Evolutionary conservation across 2,329 filamentous ascomycete species (phyloP).

Genomic region (Sporothrix phasma): DNA sequence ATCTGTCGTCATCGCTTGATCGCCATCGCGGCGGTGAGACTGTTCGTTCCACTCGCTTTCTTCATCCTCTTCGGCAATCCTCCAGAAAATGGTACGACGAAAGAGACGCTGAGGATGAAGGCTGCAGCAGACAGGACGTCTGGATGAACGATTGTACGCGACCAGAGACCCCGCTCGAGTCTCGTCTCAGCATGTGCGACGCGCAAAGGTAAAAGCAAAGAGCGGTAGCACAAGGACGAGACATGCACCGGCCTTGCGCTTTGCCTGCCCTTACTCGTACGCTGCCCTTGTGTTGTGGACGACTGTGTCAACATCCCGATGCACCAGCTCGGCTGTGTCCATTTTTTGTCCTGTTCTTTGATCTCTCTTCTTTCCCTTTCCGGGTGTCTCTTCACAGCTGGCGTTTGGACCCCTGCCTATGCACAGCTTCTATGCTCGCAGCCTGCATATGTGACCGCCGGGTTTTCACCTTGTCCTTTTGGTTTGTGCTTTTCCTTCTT

Average conservation of each 20-base stretch:
- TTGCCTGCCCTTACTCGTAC: too few species aligned
- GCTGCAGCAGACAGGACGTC: not conserved
- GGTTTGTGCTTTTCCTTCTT: not conserved
- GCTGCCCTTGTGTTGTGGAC: not conserved
- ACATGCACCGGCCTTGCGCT: not conserved
- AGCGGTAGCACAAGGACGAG: not conserved
- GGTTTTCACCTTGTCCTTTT: not conserved
- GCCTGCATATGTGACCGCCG: constrained; percentile 2
- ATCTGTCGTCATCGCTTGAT: not conserved
- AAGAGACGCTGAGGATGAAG: not conserved
- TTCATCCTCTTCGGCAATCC: not conserved
- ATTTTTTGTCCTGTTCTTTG: not conserved
- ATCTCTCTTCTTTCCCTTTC: not conserved
- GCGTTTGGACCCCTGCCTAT: not conserved
- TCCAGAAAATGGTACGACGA: not conserved
- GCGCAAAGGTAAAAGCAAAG: not conserved
- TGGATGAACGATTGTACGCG: not conserved
- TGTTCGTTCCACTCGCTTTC: not conserved
- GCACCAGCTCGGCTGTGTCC: not conserved
- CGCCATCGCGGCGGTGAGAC: not conserved
- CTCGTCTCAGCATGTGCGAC: not conserved
- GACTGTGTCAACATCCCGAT: not conserved
- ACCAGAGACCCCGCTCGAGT: not conserved
- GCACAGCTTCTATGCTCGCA: not conserved
- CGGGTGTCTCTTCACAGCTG: not conserved